These are phyloP conservation scores for Epicoccum sorghinum DNA, from an alignment of 2,329 filamentous ascomycete genomes.

Conservation along the genomic window DNA sequence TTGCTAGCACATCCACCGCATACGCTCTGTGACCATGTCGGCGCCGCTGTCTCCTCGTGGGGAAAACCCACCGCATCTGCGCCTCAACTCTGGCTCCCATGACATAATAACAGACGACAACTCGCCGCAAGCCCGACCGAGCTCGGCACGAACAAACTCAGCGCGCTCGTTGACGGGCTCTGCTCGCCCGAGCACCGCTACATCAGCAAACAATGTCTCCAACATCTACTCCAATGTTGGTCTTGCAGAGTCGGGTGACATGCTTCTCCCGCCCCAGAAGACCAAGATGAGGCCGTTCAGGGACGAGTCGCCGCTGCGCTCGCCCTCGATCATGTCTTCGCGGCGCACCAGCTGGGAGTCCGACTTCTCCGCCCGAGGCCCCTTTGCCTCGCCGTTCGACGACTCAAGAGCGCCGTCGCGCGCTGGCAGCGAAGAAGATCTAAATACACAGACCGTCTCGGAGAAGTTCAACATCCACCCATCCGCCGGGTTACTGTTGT, in stretches of 20 bases:
- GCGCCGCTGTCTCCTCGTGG: conserved; percentile 41
- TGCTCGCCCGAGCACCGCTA: conserved; percentile 45
- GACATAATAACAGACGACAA: conserved; percentile 55
- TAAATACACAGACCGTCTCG: conserved; percentile 75
- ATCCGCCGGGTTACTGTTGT: conserved; percentile 69
- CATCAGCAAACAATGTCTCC: background rate
- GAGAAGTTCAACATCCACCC: conserved; percentile 77
- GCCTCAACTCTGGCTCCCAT: conserved; percentile 66
- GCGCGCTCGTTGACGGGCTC: conserved; percentile 54
- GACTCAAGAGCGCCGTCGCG: conserved; percentile 65
- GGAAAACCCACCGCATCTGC: conserved; percentile 62
- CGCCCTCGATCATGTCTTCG: conserved; percentile 62
- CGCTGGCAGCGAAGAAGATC: conserved; percentile 67
- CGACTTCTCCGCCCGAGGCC: conserved; percentile 60
- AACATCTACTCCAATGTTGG: conserved; percentile 46
- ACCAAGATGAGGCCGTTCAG: conserved; percentile 57
- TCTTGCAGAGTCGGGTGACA: conserved; percentile 55
- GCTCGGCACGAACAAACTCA: conserved; percentile 49
- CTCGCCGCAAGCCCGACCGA: conserved; percentile 39
- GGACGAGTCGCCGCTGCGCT: conserved; percentile 58
- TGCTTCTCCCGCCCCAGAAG: conserved; percentile 56
- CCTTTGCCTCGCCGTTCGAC: conserved; percentile 62
- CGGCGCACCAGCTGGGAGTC: conserved; percentile 70
- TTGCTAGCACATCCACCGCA: conserved; percentile 12
- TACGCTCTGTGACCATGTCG: conserved; percentile 28